phyloP scores from a whole-genome alignment of 352 stramenopile genomes.

The Pythium myriotylum region DNA sequence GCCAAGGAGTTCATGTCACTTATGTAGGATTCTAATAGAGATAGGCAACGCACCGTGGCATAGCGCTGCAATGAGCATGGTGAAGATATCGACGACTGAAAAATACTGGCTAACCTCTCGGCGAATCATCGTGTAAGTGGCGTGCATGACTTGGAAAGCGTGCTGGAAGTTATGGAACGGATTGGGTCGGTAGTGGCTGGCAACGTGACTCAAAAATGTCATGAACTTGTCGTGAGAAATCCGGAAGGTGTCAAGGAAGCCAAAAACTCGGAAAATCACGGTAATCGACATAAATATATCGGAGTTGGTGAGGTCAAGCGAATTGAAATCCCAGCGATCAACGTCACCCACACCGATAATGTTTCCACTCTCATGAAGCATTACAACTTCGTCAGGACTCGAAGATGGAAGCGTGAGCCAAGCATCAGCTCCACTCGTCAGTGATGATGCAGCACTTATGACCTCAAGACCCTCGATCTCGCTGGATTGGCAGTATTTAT shows the following conservation, averaged over 20 bases:
- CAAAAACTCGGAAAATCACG: constrained; percentile 57
- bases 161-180: constrained; percentile 83
- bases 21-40: too few species aligned
- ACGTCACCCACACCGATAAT: constrained; percentile 51
- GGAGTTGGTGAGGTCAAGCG: constrained; percentile 50
- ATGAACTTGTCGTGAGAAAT: constrained; percentile 55
- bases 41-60: constrained; percentile 36
- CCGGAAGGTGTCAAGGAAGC: constrained; percentile 55
- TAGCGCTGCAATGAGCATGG: constrained; percentile 55
- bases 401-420: background rate
- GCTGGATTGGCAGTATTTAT: constrained; percentile 60
- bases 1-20: background rate
- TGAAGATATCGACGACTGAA: constrained; percentile 52
- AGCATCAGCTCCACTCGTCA: background rate
- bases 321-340: constrained; percentile 56
- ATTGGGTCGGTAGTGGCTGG: constrained; percentile 63
- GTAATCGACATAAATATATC: constrained; percentile 53
- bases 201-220: constrained; percentile 60
- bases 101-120: constrained; percentile 47
- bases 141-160: constrained; percentile 68
- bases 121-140: constrained; percentile 50
- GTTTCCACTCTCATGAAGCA: constrained; percentile 29
- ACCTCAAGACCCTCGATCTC: constrained; percentile 47
- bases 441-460: constrained; percentile 9
- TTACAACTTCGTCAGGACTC: constrained; percentile 18